These are phyloP conservation scores for Cucurbita argyrosperma DNA, from an alignment of 306 rosid species.

Conservation along the genomic window DNA sequence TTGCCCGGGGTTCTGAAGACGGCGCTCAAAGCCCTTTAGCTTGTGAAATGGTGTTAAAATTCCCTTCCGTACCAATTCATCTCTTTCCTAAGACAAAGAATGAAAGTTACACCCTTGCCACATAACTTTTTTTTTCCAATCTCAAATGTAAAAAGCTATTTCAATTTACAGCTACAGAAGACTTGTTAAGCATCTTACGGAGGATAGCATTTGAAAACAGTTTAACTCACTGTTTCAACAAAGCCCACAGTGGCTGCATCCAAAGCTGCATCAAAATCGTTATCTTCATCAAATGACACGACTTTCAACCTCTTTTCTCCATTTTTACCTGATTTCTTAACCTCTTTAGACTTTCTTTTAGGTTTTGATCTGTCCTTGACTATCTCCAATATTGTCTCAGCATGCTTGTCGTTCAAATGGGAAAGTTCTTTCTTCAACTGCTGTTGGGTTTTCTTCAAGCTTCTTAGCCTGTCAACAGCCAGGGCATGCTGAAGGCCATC, in stretches of 20 bases:
- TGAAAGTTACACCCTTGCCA: conserved; percentile 17
- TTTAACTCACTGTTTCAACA: conserved; percentile 79
- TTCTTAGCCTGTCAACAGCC: conserved; percentile 54
- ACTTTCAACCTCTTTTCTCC: conserved; percentile 36
- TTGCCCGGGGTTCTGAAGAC: conserved; percentile 46
- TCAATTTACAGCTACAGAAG: background rate
- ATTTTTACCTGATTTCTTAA: conserved; percentile 16
- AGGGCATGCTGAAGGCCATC: conserved; percentile 53
- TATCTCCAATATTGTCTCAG: conserved; percentile 24
- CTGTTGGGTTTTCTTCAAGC: conserved; percentile 55
- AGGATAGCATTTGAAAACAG: conserved; percentile 1
- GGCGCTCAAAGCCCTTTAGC: conserved; percentile 83
- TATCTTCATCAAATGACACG: conserved; percentile 70
- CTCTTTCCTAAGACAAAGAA: conserved; percentile 63
- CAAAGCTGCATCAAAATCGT: conserved; percentile 66
- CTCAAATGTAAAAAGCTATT: background rate
- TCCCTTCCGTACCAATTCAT: conserved; percentile 79
- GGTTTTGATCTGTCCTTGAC: conserved; percentile 51
- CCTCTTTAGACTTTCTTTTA: conserved; percentile 51
- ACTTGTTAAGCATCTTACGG: background rate
- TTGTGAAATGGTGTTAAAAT: conserved; percentile 85
- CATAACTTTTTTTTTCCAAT: background rate
- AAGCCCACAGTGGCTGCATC: conserved; percentile 91
- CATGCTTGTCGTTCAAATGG: conserved; percentile 18
- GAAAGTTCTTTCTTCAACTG: conserved; percentile 55